phyloP scores from a whole-genome alignment of 192 early-diverging fungal species.

The Coemansia sp. region DNA sequence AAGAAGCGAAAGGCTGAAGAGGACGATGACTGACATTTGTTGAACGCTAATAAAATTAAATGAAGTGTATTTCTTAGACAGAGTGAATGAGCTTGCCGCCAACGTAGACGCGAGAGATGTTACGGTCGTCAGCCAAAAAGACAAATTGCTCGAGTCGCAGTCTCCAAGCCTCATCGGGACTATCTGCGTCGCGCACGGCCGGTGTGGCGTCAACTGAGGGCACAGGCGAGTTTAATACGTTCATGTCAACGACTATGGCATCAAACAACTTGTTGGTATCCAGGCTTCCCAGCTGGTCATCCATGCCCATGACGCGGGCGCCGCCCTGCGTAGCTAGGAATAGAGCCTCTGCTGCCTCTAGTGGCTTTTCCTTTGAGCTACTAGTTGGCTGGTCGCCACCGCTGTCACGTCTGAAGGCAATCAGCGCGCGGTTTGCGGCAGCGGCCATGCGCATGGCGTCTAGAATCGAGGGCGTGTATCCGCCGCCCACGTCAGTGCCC shows the following conservation, averaged over 20 bases:
- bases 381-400: conserved; percentile 2
- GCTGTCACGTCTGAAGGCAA: conserved; percentile 26
- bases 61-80: conserved; percentile 7
- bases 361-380: conserved; percentile 29
- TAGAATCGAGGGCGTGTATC: conserved; percentile 80
- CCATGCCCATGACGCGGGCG: conserved; percentile 75
- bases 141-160: conserved; percentile 79
- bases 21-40: background rate
- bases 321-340: conserved; percentile 92
- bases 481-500: conserved; percentile 92
- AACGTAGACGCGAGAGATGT: conserved; percentile 80
- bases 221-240: conserved; percentile 57
- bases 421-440: conserved; percentile 66
- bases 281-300: conserved; percentile 79
- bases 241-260: conserved; percentile 79
- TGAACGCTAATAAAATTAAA: background rate
- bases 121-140: conserved; percentile 87
- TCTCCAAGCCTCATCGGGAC: conserved; percentile 26
- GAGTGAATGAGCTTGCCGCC: conserved; percentile 58
- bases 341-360: conserved; percentile 70
- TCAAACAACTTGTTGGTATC: conserved; percentile 87
- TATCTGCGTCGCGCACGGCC: conserved; percentile 13
- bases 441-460: conserved; percentile 85
- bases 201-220: conserved; percentile 19
- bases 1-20: background rate